Evolutionary conservation across 2,329 filamentous ascomycete species (phyloP).

Genomic region (Botrytis tulipae): DNA sequence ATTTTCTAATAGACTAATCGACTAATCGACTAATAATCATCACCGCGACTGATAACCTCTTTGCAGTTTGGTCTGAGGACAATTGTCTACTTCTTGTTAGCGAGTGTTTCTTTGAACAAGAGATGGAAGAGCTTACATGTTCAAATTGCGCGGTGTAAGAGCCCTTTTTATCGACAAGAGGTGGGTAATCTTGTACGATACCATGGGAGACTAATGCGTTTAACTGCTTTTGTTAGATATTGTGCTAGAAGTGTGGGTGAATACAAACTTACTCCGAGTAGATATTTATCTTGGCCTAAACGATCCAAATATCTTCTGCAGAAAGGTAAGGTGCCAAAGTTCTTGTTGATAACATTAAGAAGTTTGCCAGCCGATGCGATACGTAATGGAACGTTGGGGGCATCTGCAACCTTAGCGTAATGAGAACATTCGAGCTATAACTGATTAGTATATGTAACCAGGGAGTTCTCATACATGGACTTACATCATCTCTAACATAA

Average conservation of each 20-base stretch:
- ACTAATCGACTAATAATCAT: constrained; percentile 62
- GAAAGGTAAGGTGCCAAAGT: constrained; percentile 90
- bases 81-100: constrained; percentile 64
- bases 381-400: constrained; percentile 71
- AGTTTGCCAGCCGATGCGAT: constrained; percentile 81
- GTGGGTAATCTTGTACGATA: constrained; percentile 87
- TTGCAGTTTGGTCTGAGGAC: constrained; percentile 76
- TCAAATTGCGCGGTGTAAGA: constrained; percentile 94
- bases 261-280: constrained; percentile 67
- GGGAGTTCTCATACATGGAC: constrained; percentile 31
- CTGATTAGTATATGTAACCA: constrained; percentile 20
- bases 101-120: constrained; percentile 19
- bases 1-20: neutral
- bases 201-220: constrained; percentile 81
- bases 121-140: constrained; percentile 58
- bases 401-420: constrained; percentile 74
- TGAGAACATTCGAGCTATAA: constrained; percentile 74
- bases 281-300: constrained; percentile 91
- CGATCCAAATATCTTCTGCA: constrained; percentile 89
- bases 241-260: neutral
- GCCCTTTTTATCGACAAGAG: constrained; percentile 86
- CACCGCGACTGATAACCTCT: constrained; percentile 82
- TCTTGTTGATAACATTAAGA: constrained; percentile 88
- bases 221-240: constrained; percentile 53
- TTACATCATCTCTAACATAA: constrained; percentile 79